phyloP scores from a whole-genome alignment of 805 yeast genomes.

The Yarrowia keelungensis region DNA sequence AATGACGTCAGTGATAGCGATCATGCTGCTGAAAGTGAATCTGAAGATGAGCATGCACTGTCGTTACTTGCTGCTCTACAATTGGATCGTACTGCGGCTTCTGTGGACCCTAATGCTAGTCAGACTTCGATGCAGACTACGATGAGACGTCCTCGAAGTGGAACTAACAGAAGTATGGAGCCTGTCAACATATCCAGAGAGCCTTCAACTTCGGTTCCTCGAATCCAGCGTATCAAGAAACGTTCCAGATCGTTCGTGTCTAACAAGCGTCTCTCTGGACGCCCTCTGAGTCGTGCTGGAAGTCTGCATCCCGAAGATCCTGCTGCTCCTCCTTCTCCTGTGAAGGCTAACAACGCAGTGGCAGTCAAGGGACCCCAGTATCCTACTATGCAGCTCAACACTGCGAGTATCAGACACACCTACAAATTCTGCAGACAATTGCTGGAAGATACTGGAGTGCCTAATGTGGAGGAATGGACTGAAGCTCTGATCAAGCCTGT shows the following conservation, averaged over 20 bases:
- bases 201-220: constrained; percentile 18
- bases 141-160: constrained; percentile 43
- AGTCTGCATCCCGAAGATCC: constrained; percentile 20
- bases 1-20: constrained; percentile 26
- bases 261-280: constrained; percentile 25
- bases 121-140: constrained; percentile 28
- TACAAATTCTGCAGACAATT: constrained; percentile 47
- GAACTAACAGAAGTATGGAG: constrained; percentile 42
- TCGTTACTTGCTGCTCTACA: constrained; percentile 42
- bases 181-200: constrained; percentile 27
- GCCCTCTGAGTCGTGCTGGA: constrained; percentile 32
- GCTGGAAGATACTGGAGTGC: constrained; percentile 48
- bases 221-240: constrained; percentile 32
- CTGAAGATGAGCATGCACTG: constrained; percentile 45
- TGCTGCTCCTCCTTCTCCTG: constrained; percentile 23
- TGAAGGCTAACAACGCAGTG: constrained; percentile 2
- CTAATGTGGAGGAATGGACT: constrained; percentile 65
- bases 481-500: constrained; percentile 59
- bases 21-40: constrained; percentile 39
- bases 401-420: constrained; percentile 43
- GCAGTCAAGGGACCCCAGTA: constrained; percentile 28
- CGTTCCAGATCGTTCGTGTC: constrained; percentile 32
- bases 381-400: constrained; percentile 32
- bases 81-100: constrained; percentile 18
- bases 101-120: constrained; percentile 19